Evolutionary conservation across 2,329 filamentous ascomycete species (phyloP), one percentile per base, ranked within the genome.

Genomic region (Aspergillus transmontanensis): DNA sequence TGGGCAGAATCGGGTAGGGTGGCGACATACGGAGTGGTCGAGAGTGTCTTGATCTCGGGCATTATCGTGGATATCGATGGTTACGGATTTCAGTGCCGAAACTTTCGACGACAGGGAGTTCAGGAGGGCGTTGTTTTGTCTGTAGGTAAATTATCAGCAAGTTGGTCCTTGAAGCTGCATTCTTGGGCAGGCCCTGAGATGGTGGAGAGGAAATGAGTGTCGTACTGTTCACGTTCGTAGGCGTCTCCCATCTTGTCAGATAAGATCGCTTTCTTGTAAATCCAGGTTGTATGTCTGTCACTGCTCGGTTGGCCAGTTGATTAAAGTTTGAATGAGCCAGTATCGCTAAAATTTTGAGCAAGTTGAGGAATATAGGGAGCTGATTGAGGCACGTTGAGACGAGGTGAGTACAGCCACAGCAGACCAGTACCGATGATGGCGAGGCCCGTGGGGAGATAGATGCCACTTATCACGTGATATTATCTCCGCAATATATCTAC

Each of bases 31-130:
- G 45, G 92, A 94, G 73, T 88, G 89, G 79, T 99, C 93, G 69
- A 99, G 91, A 67, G 96, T 87, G 69, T 91, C 88, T 72, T 98
- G 94, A 71, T 92, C 88, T 63, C 93, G 88, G 57, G 95, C 95
- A 77, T 95, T 93, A 81, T 98, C 94, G 85, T 98, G 97, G 74
- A 99, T 99, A 82, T 99, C 93, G 68, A 98, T 88, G 48, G 95
- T 99, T 57, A 99, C 93, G 78, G 91, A 92, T 74, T 94, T 93
- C 67, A 99, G 87, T 58, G 93, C 93, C 21, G 92, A 92, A 60
- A 98, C 94, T 82, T 99, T 99, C 69, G 88, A 86, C 19, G 91
- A 91, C 43, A 99, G 90, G 77, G 96, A 93, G 73, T 94, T 90
- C 61, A 99, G 91, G 71, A 94, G 93, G 69, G 92, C 89, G 81